Conservation (phyloP, 371 early-diverging fungal species). For the Phascolomyces articulosus region DNA sequence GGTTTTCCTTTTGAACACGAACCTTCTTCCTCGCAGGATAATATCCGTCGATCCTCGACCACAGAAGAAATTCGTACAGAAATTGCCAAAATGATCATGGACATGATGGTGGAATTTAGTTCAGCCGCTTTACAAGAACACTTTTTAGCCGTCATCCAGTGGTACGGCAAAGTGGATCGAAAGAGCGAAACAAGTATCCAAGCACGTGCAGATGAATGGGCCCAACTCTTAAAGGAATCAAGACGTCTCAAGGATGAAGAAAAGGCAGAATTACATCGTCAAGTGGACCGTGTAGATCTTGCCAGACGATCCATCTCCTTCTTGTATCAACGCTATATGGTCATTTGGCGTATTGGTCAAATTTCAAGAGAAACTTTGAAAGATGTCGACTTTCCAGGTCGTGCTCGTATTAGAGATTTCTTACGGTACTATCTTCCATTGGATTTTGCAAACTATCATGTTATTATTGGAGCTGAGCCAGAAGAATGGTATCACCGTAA, state of each 20-base stretch:
- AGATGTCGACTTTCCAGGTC: constrained; percentile 13
- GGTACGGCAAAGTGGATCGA: background rate
- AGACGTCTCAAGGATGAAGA: background rate
- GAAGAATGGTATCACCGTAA: background rate
- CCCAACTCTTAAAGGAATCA: background rate
- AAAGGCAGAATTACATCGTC: background rate
- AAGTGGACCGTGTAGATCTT: constrained; percentile 1
- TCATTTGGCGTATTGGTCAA: constrained; percentile 12
- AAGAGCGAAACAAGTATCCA: background rate
- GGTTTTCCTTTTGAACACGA: background rate
- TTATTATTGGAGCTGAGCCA: constrained; percentile 1
- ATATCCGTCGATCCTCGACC: background rate
- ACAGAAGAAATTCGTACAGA: background rate
- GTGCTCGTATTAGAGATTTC: background rate
- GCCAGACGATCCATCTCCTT: constrained; percentile 2
- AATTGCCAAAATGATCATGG: constrained; percentile 1
- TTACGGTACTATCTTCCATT: background rate
- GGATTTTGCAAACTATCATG: constrained; percentile 12
- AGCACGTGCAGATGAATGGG: constrained; percentile 2
- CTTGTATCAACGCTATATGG: constrained; percentile 15
- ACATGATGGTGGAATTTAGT: background rate
- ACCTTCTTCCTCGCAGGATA: background rate
- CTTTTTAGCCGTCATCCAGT: background rate
- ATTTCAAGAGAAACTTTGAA: constrained; percentile 3
- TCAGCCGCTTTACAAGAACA: background rate